These are phyloP conservation scores for Phyllachora maydis DNA, from an alignment of 2,329 filamentous ascomycete genomes.

Conservation along the genomic window DNA sequence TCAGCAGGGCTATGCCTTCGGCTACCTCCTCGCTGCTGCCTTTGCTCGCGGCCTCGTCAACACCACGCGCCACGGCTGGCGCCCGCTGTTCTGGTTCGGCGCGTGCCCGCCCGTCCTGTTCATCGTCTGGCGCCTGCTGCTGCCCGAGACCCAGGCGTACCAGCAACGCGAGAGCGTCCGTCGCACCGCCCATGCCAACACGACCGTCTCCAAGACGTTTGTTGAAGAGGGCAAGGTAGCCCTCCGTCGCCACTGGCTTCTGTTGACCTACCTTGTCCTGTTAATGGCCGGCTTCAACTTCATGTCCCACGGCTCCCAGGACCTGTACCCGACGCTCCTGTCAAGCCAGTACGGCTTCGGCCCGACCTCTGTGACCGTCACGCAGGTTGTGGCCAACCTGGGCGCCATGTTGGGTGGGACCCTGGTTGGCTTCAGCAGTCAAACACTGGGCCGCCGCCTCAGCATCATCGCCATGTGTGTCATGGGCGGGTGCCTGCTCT, in stretches of 20 bases:
- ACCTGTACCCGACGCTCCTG: conserved; percentile 39
- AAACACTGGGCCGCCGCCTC: conserved; percentile 48
- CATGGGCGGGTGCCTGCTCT: conserved; percentile 55
- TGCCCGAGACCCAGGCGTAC: conserved; percentile 64
- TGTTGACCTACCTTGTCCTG: conserved; percentile 64
- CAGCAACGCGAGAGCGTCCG: conserved; percentile 44
- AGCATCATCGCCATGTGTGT: conserved; percentile 44
- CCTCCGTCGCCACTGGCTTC: conserved; percentile 57
- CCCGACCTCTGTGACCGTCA: conserved; percentile 40
- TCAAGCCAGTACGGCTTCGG: conserved; percentile 30
- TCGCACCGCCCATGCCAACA: conserved; percentile 6
- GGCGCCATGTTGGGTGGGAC: conserved; percentile 52
- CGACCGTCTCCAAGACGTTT: conserved; percentile 44
- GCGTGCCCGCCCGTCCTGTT: conserved; percentile 62
- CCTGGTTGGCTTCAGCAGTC: conserved; percentile 42
- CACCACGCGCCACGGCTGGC: conserved; percentile 63
- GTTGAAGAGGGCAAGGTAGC: conserved; percentile 60
- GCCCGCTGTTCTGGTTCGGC: conserved; percentile 78
- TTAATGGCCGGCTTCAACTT: conserved; percentile 89
- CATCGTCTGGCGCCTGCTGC: conserved; percentile 55
- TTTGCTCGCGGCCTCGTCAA: conserved; percentile 47
- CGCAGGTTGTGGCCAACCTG: conserved; percentile 51
- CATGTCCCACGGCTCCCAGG: conserved; percentile 60
- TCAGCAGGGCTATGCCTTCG: conserved; percentile 49
- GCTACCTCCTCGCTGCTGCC: conserved; percentile 40